A percentile compares a stretch with the other conserved stretches of the same genome.
Conservation (phyloP, 2,329 filamentous ascomycete species). For the Sordariomycetes sp. region DNA sequence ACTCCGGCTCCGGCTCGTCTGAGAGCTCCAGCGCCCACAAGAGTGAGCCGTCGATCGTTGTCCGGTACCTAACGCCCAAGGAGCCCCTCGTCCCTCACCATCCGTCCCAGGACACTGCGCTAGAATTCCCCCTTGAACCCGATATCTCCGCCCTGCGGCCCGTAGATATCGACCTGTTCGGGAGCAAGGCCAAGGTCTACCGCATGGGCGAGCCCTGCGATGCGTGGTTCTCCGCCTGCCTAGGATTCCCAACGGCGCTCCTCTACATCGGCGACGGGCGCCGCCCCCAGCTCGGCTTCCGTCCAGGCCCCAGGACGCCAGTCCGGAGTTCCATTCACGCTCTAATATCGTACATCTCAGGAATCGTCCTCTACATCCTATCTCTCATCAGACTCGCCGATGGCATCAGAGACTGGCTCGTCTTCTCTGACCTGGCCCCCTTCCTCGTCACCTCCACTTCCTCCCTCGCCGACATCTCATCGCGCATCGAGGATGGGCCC, state of each 20-base stretch:
- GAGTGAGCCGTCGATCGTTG: constrained; percentile 17
- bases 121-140: constrained; percentile 49
- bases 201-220: constrained; percentile 52
- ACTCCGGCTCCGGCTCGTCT: neutral
- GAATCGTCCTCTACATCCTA: neutral
- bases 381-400: neutral
- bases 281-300: constrained; percentile 51
- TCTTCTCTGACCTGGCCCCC: constrained; percentile 66
- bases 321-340: neutral
- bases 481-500: constrained; percentile 27
- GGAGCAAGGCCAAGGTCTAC: constrained; percentile 46
- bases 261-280: constrained; percentile 54
- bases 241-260: constrained; percentile 51
- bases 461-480: constrained; percentile 57
- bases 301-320: neutral
- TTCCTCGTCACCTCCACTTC: constrained; percentile 62
- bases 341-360: neutral
- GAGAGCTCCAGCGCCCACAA: neutral
- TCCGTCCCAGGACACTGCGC: constrained; percentile 21
- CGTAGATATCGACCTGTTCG: constrained; percentile 47
- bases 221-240: constrained; percentile 55
- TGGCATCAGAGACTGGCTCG: constrained; percentile 31
- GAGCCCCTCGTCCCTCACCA: constrained; percentile 22
- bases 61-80: constrained; percentile 29
- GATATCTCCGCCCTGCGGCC: constrained; percentile 29